Base-by-base conservation (phyloP, 305 asterid species). In the Fraxinus velutina region DNA sequence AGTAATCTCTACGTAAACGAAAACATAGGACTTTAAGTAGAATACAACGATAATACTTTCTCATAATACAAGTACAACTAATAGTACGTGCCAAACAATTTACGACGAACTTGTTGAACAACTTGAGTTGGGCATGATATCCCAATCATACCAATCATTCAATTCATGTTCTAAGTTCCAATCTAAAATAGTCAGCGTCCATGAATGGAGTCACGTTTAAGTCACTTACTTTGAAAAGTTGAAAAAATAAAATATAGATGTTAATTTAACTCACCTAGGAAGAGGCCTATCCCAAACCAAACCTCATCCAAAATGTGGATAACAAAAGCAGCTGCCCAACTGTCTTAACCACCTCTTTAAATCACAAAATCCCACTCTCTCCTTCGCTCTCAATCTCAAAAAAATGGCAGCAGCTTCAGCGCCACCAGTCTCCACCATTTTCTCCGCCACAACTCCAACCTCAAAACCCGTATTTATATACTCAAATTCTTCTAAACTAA, bases 221-320 rank as follows among this genome's bases (percentile, higher is more conserved):
- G 21, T 15, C 7, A 47, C 17, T 13, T 47, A 4, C 0, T 21
- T 50, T 50, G 6, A 50, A 50, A 50, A 15, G 7, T 15, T 15
- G 62, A 50, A 55, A 55, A 50, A 55, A 55, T 21, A 27, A 55
- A 55, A 55, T n/a, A 17, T 17, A 1, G n/a, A 55, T 6, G 9
- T 55, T 55, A 55, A 19, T 57, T 57, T 57, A 19, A 57, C 29
- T 57, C 68, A 6, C 68, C 68, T 6, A 5, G 29, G 68, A 57
- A 19, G 68, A 19, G 64, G 64, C 64, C 4, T 0, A 19, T 6
- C 73, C 75, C 39, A 68, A 68, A 68, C 42, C 78, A 78, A 71
- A 76, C 85, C 87, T 87, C 85, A 91, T 86, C 90, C 84, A 30
- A 78, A 81, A 86, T 73, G 88, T 75, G 89, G 93, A 89, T 91